Conservation (phyloP, 2,329 filamentous ascomycete species). For the Ilyonectria mors-panacis region DNA sequence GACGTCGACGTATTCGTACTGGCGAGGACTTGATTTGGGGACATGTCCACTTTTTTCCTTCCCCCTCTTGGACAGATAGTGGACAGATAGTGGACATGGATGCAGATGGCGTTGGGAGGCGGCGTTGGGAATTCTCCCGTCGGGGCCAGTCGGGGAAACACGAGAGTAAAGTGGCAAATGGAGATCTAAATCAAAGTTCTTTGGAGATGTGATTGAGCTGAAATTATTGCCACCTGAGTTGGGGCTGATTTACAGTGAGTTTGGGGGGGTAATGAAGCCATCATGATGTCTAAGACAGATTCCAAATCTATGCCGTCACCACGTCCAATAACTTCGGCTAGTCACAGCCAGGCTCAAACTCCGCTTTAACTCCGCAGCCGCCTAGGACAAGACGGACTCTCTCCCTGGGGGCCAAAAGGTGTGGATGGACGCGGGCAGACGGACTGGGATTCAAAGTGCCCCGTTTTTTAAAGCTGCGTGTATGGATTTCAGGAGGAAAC, state of each 20-base stretch:
- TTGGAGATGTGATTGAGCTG: neutral
- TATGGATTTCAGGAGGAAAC: neutral
- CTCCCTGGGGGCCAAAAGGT: neutral
- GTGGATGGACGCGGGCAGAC: neutral
- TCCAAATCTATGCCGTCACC: neutral
- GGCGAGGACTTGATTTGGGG: neutral
- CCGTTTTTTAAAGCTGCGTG: neutral
- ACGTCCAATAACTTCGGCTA: neutral
- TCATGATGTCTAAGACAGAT: neutral
- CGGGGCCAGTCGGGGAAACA: neutral
- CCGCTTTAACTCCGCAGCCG: slow-evolving; percentile 7
- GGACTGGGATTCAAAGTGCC: neutral
- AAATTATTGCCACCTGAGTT: neutral
- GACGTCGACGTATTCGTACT: slow-evolving; percentile 23
- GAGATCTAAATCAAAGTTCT: neutral
- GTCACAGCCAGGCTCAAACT: neutral
- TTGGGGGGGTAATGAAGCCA: neutral
- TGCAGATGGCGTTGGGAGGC: neutral
- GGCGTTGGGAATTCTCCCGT: neutral
- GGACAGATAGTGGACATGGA: neutral
- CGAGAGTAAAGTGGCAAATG: neutral
- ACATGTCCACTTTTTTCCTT: neutral
- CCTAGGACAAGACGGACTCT: neutral
- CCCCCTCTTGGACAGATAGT: neutral
- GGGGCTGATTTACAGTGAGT: neutral